These are phyloP conservation scores for Penicillium sp. DNA, from an alignment of 2,329 filamentous ascomycete genomes.

Conservation along the genomic window DNA sequence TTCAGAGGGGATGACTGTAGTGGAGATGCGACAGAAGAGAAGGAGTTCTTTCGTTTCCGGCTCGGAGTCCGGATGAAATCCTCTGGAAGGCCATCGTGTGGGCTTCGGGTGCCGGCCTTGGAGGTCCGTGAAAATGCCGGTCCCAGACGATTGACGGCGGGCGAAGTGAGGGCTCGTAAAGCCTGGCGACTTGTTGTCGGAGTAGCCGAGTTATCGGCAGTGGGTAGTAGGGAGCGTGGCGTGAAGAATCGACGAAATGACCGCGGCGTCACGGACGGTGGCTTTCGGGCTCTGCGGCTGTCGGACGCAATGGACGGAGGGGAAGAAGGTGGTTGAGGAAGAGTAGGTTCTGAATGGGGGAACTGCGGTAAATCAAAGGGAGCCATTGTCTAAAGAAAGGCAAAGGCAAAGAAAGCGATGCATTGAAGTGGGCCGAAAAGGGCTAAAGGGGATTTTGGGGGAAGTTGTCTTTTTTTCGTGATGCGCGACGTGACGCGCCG, in stretches of 20 bases:
- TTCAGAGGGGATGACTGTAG: constrained; percentile 53
- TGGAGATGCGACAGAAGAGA: constrained; percentile 49
- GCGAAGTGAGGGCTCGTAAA: constrained; percentile 46
- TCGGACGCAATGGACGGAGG: not conserved
- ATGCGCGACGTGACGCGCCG: constrained; percentile 29
- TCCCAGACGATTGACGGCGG: constrained; percentile 45
- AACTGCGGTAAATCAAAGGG: constrained; percentile 33
- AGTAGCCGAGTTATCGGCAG: constrained; percentile 33
- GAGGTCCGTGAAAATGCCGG: constrained; percentile 44
- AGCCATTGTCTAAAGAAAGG: constrained; percentile 30
- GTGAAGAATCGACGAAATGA: constrained; percentile 50
- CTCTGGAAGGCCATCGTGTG: constrained; percentile 28
- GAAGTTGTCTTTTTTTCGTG: constrained; percentile 21
- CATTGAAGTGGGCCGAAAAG: constrained; percentile 16
- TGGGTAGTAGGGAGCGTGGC: constrained; percentile 46
- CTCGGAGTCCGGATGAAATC: constrained; percentile 42
- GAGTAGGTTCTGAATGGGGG: constrained; percentile 38
- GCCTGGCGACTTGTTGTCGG: constrained; percentile 48
- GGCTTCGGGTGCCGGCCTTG: constrained; percentile 30
- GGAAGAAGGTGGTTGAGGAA: constrained; percentile 29
- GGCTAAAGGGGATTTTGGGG: constrained; percentile 21
- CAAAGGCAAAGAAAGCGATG: constrained; percentile 15
- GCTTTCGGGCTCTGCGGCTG: not conserved
- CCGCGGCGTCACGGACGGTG: not conserved
- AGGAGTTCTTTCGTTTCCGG: constrained; percentile 49